phyloP scores from a whole-genome alignment of 2,329 filamentous ascomycete genomes.

The Colletotrichum paranaense region DNA sequence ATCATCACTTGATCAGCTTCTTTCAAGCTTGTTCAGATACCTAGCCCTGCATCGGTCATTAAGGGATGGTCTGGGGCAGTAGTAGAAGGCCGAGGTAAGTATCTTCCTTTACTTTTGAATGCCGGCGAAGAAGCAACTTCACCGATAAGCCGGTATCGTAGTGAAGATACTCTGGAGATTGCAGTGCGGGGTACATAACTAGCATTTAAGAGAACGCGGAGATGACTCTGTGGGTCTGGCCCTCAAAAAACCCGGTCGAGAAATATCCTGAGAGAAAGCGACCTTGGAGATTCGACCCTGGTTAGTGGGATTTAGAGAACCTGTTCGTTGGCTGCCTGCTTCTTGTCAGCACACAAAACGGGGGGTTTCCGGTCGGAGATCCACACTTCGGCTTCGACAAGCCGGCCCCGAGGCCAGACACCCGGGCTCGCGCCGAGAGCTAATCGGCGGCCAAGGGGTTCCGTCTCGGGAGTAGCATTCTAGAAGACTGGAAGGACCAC shows the following conservation, averaged over 20 bases:
- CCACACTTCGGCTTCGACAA: neutral
- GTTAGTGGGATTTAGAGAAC: neutral
- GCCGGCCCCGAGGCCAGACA: no score
- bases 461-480: neutral
- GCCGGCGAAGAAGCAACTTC: neutral
- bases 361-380: neutral
- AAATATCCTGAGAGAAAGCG: neutral
- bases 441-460: neutral
- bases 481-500: neutral
- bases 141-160: neutral
- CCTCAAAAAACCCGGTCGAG: neutral
- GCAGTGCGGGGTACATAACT: neutral
- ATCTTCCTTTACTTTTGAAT: neutral
- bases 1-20: neutral
- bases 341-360: neutral
- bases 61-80: neutral
- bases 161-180: neutral
- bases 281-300: neutral
- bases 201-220: neutral
- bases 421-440: neutral
- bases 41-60: neutral
- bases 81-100: neutral
- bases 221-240: neutral
- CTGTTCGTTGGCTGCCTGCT: neutral
- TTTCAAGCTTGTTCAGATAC: neutral